Conservation (phyloP, 148 eudicot species). For the Agrostemma githago region DNA sequence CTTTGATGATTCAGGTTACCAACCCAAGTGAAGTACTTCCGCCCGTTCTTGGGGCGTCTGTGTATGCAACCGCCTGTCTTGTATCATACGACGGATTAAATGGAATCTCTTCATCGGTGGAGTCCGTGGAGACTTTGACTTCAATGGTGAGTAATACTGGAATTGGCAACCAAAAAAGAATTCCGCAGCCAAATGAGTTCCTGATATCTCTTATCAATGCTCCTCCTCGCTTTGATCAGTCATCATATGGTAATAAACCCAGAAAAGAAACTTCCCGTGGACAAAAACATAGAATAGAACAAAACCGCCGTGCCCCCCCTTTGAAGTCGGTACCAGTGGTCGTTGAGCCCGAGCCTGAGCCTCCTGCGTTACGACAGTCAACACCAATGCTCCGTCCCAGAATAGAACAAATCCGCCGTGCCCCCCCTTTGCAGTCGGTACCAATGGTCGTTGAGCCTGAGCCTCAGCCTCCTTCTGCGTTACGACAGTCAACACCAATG, state of each 20-base stretch:
- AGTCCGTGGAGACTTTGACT: constrained; percentile 44
- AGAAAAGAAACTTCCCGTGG: background rate
- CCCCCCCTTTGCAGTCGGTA: background rate
- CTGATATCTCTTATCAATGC: constrained; percentile 28
- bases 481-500: background rate
- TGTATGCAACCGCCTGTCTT: constrained; percentile 53
- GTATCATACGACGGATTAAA: constrained; percentile 64
- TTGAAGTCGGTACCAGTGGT: background rate
- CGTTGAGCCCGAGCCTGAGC: constrained; percentile 2
- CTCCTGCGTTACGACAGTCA: background rate
- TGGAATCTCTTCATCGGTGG: constrained; percentile 35
- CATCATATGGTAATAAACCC: constrained; percentile 17
- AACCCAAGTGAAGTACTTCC: constrained; percentile 61
- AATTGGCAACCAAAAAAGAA: constrained; percentile 27
- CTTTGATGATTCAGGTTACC: constrained; percentile 41
- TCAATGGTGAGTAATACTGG: constrained; percentile 50
- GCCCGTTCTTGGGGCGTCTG: constrained; percentile 50
- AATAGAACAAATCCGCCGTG: background rate
- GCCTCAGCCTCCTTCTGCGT: background rate
- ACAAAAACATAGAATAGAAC: background rate
- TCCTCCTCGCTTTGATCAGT: background rate
- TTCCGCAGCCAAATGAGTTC: constrained; percentile 23
- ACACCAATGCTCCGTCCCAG: background rate
- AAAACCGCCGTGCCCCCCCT: background rate
- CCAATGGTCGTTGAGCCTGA: constrained; percentile 12